Percentiles rank a stretch among this genome's conserved stretches.
These are phyloP conservation scores for Cajanus cajan DNA, from an alignment of 306 rosid species.

Conservation along the genomic window DNA sequence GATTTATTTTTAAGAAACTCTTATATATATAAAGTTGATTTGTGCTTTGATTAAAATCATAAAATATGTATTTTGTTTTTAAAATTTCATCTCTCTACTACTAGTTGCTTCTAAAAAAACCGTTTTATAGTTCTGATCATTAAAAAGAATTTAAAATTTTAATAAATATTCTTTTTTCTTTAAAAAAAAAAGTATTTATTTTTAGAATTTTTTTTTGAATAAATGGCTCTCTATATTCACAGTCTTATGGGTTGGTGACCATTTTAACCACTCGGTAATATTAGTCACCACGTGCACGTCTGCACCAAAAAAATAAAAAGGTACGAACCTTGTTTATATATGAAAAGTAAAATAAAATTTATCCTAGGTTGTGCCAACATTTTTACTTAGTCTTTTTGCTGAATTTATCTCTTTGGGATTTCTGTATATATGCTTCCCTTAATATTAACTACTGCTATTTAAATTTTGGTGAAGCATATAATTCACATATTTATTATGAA, in stretches of 20 bases:
- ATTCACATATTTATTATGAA: background rate
- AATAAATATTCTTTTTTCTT: no score
- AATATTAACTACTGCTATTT: background rate
- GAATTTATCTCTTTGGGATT: background rate
- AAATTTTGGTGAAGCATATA: background rate
- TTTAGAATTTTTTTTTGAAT: no score
- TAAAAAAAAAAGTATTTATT: no score
- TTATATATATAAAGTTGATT: no score
- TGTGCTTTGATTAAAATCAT: no score
- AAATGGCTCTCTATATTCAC: background rate
- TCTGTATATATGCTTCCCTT: background rate
- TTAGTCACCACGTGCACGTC: slow-evolving; percentile 17
- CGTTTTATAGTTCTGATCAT: no score
- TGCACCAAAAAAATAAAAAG: background rate
- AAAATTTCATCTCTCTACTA: no score
- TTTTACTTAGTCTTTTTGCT: background rate
- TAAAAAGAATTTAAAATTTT: no score
- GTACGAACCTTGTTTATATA: background rate
- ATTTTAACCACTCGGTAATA: slow-evolving; percentile 69
- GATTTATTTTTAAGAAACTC: no score
- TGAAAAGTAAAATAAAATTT: background rate
- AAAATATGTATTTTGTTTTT: no score
- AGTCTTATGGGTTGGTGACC: slow-evolving; percentile 69
- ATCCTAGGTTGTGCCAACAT: slow-evolving; percentile 8
- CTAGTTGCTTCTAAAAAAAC: no score